Percentiles rank a stretch among this genome's conserved stretches.
These are phyloP conservation scores for Yamadazyma spencermartinsiae DNA, from an alignment of 1,139 yeast genomes.

Conservation along the genomic window DNA sequence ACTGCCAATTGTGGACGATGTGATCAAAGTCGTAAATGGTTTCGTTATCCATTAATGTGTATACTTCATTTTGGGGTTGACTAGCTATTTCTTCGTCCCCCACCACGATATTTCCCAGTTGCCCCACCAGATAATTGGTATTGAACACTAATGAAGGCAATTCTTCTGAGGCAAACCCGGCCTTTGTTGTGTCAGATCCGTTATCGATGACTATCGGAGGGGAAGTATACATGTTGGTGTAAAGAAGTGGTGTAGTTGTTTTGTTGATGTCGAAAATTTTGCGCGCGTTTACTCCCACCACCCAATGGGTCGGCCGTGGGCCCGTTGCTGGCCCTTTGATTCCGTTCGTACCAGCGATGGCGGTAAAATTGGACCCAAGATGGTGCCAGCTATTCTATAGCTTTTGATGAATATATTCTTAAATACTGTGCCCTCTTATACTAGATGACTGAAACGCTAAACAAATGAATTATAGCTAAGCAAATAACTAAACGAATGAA, in stretches of 20 bases:
- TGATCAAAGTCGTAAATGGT: constrained; percentile 66
- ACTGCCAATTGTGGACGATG: constrained; percentile 57
- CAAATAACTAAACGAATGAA: too few species aligned
- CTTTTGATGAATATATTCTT: too few species aligned
- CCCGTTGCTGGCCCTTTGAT: not conserved
- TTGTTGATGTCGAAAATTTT: constrained; percentile 18
- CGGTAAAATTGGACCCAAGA: too few species aligned
- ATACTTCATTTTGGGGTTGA: constrained; percentile 51
- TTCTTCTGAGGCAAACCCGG: constrained; percentile 69
- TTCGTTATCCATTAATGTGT: constrained; percentile 66
- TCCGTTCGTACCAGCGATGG: too few species aligned
- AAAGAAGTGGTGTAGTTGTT: not conserved
- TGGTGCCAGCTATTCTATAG: too few species aligned
- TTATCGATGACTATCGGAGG: constrained; percentile 70
- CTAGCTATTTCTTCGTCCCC: constrained; percentile 53
- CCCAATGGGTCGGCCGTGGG: not conserved
- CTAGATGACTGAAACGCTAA: too few species aligned
- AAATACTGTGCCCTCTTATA: too few species aligned
- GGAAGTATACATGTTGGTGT: constrained; percentile 29
- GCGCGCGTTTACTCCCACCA: not conserved
- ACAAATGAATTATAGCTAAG: too few species aligned
- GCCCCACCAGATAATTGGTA: constrained; percentile 52
- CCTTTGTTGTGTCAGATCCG: constrained; percentile 65
- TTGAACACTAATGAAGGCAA: constrained; percentile 61
- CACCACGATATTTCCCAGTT: constrained; percentile 28